Evolutionary conservation across 179 eudicot genomes (phyloP).

Genomic region (Silene noctiflora): DNA sequence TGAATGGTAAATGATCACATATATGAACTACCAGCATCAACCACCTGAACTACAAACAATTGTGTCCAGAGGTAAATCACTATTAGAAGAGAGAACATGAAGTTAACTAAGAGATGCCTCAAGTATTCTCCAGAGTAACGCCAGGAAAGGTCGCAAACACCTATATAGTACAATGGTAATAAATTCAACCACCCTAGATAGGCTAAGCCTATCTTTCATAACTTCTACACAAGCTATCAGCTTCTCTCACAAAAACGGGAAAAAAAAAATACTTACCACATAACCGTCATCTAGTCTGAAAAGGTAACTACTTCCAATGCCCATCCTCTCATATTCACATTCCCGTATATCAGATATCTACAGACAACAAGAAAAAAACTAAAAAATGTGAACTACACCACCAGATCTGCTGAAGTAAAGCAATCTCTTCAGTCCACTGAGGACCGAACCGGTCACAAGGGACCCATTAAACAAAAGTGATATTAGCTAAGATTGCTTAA

Average conservation of each 20-base stretch:
- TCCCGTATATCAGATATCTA: constrained; percentile 98
- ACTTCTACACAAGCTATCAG: not conserved
- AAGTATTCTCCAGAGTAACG: not conserved
- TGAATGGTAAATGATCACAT: not conserved
- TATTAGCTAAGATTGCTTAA: not conserved
- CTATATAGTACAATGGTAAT: not conserved
- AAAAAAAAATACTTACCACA: constrained; percentile 57
- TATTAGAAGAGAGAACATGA: not conserved
- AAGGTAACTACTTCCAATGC: constrained; percentile 99
- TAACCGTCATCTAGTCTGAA: constrained; percentile 97
- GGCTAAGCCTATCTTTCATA: not conserved
- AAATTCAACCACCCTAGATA: not conserved
- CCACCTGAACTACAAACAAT: not conserved
- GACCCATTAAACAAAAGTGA: not conserved
- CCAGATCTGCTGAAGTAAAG: not conserved
- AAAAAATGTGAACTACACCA: not conserved
- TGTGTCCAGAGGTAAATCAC: not conserved
- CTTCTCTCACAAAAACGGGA: not conserved
- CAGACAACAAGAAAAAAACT: constrained; percentile 2
- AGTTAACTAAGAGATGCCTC: constrained; percentile 1
- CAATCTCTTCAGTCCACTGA: not conserved
- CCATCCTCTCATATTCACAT: constrained; percentile 87
- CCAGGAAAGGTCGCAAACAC: not conserved
- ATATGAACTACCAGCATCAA: constrained; percentile 4
- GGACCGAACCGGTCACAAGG: not conserved